A percentile compares a stretch with the other conserved stretches of the same genome.
Evolutionary conservation across 2,329 filamentous ascomycete species (phyloP).

Genomic region (Beauveria brongniartii): DNA sequence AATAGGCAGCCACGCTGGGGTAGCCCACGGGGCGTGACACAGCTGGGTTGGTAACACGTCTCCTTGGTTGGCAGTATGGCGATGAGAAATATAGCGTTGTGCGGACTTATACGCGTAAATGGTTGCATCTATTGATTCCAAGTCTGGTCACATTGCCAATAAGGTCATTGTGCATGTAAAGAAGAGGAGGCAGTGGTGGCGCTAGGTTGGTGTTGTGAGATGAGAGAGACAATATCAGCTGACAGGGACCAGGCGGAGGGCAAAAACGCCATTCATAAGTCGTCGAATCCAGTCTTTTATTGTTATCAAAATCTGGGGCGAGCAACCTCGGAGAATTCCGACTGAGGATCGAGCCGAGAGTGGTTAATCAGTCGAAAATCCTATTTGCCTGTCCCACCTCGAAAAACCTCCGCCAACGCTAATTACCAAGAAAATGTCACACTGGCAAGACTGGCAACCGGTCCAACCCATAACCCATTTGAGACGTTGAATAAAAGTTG

Average conservation of each 20-base stretch:
- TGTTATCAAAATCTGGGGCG: not conserved
- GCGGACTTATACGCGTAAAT: too few relatives aligned
- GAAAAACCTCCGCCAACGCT: not conserved
- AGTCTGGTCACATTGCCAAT: not conserved
- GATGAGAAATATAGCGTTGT: not conserved
- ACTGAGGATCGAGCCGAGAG: not conserved
- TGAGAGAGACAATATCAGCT: not conserved
- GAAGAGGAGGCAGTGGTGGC: not conserved
- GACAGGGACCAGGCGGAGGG: not conserved
- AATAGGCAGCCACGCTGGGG: too few relatives aligned
- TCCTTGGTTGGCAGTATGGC: not conserved
- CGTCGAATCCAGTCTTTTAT: not conserved
- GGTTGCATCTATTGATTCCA: not conserved
- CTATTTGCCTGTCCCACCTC: not conserved
- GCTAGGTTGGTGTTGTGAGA: not conserved
- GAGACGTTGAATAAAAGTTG: too few relatives aligned
- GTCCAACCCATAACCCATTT: too few relatives aligned
- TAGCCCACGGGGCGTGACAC: too few relatives aligned
- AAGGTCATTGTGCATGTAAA: not conserved
- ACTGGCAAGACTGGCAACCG: too few relatives aligned
- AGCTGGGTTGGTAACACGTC: too few relatives aligned
- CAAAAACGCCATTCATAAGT: not conserved
- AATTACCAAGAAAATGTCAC: too few relatives aligned
- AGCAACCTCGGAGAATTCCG: not conserved
- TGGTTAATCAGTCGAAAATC: not conserved